Evolutionary conservation across 2,329 filamentous ascomycete species (phyloP).

Genomic region (Beauveria medogensis): DNA sequence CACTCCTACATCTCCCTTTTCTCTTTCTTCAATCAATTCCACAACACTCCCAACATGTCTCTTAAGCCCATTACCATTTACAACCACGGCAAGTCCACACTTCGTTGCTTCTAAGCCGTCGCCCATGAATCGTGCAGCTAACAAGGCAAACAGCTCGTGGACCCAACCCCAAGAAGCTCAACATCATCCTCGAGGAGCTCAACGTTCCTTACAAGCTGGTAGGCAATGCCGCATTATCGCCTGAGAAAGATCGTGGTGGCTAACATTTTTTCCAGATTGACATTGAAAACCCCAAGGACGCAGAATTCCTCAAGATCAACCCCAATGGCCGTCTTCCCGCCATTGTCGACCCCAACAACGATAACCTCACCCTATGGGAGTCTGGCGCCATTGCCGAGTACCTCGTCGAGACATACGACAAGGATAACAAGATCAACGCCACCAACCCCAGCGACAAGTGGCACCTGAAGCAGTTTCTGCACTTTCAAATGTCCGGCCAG

Average conservation of each 20-base stretch:
- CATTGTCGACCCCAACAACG: conserved; percentile 16
- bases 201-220: conserved; percentile 18
- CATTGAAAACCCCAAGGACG: conserved; percentile 2
- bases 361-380: conserved; percentile 16
- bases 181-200: conserved; percentile 18
- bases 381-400: conserved; percentile 17
- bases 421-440: conserved; percentile 12
- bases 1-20: neutral
- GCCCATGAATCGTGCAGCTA: neutral
- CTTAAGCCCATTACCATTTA: conserved; percentile 10
- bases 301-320: conserved; percentile 13
- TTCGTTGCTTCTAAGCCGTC: neutral
- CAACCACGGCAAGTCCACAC: conserved; percentile 6
- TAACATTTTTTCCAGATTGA: neutral
- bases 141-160: conserved; percentile 7
- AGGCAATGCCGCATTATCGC: neutral
- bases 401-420: conserved; percentile 17
- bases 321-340: conserved; percentile 14
- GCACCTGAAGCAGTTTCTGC: conserved; percentile 17
- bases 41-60: conserved; percentile 7
- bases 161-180: conserved; percentile 15
- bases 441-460: conserved; percentile 14
- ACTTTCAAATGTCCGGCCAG: conserved; percentile 17
- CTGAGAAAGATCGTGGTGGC: neutral
- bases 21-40: neutral